Evolutionary conservation across 1,284 basidiomycete genomes (phyloP).

Genomic region (Ustilago shanxiensis): DNA sequence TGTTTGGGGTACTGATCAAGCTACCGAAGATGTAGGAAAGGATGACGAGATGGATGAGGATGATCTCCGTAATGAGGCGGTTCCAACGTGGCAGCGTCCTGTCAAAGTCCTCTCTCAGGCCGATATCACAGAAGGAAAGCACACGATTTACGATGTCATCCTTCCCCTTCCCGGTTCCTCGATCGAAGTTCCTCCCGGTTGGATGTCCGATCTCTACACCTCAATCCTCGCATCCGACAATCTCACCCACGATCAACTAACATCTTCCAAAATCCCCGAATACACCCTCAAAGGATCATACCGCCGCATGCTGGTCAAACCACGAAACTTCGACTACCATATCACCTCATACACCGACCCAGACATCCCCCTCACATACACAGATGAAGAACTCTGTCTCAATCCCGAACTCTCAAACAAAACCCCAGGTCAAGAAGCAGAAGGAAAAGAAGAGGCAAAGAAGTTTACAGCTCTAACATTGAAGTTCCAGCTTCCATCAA

Average conservation of each 20-base stretch:
- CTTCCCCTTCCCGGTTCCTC: constrained; percentile 95
- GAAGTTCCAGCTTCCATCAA: constrained; percentile 61
- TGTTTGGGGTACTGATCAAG: constrained; percentile 14
- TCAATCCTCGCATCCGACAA: constrained; percentile 86
- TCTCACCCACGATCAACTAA: constrained; percentile 85
- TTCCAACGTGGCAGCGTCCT: constrained; percentile 71
- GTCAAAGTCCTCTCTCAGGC: constrained; percentile 82
- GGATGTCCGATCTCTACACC: constrained; percentile 83
- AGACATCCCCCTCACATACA: constrained; percentile 87
- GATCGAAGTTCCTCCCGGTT: constrained; percentile 86
- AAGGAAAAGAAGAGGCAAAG: background rate
- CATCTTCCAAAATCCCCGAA: constrained; percentile 76
- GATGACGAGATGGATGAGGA: constrained; percentile 28
- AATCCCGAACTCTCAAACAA: constrained; percentile 9
- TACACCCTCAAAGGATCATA: constrained; percentile 93
- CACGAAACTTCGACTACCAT: constrained; percentile 82
- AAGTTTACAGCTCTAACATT: constrained; percentile 62
- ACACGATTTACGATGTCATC: constrained; percentile 91
- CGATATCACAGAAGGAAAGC: constrained; percentile 75
- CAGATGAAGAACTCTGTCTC: constrained; percentile 88
- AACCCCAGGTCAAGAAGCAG: background rate
- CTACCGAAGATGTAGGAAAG: constrained; percentile 5
- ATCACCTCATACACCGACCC: constrained; percentile 91
- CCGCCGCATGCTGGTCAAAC: constrained; percentile 87
- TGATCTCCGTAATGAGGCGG: constrained; percentile 22